phyloP scores from a whole-genome alignment of 345 rosid species.

The Kernera saxatilis region DNA sequence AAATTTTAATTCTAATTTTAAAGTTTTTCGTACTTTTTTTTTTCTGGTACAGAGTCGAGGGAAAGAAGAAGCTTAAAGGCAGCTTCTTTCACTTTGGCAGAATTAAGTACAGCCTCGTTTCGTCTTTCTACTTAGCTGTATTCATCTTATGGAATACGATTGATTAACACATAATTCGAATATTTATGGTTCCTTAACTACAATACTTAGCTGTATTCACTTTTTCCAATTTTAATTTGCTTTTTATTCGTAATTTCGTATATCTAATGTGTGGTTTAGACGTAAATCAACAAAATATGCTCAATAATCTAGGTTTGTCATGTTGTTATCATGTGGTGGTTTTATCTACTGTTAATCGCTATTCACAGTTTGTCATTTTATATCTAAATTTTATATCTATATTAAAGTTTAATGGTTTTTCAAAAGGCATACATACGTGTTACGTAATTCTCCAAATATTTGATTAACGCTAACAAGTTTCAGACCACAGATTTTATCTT shows the following conservation, averaged over 20 bases:
- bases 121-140: conserved; percentile 23
- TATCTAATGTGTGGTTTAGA: conserved; percentile 7
- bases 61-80: conserved; percentile 19
- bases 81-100: conserved; percentile 23
- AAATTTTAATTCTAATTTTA: not conserved
- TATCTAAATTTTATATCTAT: not conserved
- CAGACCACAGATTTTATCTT: not conserved
- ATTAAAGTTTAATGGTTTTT: not conserved
- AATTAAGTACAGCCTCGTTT: conserved; percentile 19
- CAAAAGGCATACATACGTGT: not conserved
- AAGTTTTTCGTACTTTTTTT: not conserved
- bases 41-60: not conserved
- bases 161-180: conserved; percentile 7
- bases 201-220: conserved; percentile 12
- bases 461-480: not conserved
- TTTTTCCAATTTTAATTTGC: not conserved
- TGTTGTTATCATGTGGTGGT: conserved; percentile 9
- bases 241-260: not conserved
- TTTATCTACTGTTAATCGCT: not conserved
- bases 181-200: conserved; percentile 14
- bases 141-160: conserved; percentile 18
- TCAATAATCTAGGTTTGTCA: conserved; percentile 16
- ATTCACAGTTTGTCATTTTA: not conserved
- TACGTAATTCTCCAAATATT: not conserved
- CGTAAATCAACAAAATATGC: not conserved